Conservation (phyloP, 306 rosid species). For the Dryas drummondii region DNA sequence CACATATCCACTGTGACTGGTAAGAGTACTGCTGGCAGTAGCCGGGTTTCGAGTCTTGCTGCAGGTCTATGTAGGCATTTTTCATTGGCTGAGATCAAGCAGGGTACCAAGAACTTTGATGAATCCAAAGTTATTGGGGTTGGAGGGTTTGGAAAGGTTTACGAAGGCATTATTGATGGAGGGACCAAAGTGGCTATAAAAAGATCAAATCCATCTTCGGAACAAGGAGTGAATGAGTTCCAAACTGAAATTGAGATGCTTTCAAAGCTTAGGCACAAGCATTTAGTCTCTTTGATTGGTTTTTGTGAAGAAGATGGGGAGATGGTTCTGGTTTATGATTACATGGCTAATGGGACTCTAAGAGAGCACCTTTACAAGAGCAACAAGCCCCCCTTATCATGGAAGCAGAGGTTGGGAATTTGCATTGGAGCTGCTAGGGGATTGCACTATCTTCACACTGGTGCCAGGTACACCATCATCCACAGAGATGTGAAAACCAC, state of each 20-base stretch:
- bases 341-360: slow-evolving; percentile 54
- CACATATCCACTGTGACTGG: slow-evolving; percentile 17
- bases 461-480: slow-evolving; percentile 33
- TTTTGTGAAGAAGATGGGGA: slow-evolving; percentile 48
- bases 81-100: slow-evolving; percentile 37
- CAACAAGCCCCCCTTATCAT: slow-evolving; percentile 33
- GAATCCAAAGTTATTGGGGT: slow-evolving; percentile 45
- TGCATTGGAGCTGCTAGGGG: slow-evolving; percentile 48
- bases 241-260: slow-evolving; percentile 50
- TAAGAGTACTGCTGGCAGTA: slow-evolving; percentile 24
- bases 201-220: slow-evolving; percentile 46
- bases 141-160: slow-evolving; percentile 62
- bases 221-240: slow-evolving; percentile 47
- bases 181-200: slow-evolving; percentile 45
- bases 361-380: slow-evolving; percentile 40
- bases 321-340: slow-evolving; percentile 48
- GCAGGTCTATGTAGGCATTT: slow-evolving; percentile 40
- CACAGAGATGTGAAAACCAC: slow-evolving; percentile 44
- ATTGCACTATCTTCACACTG: slow-evolving; percentile 42
- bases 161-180: slow-evolving; percentile 48
- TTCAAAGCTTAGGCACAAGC: slow-evolving; percentile 49
- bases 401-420: slow-evolving; percentile 46
- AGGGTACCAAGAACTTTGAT: slow-evolving; percentile 44
- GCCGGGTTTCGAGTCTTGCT: slow-evolving; percentile 29
- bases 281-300: slow-evolving; percentile 49